A percentile compares a stretch with the other conserved stretches of the same genome.
phyloP scores from a whole-genome alignment of 331 rosid genomes.

The Prunus yedoensis region DNA sequence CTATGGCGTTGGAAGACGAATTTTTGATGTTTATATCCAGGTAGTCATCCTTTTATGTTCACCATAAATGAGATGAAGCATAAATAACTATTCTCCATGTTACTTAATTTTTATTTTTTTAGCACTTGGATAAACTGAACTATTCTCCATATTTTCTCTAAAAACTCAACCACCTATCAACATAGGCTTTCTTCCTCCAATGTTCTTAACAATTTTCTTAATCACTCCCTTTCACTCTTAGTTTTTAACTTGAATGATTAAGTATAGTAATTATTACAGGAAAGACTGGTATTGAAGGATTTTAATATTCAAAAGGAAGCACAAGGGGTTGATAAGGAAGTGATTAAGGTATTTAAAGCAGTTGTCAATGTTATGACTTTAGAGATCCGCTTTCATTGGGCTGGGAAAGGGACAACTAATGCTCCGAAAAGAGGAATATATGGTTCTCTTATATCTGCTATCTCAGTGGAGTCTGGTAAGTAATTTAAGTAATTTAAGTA shows the following conservation, averaged over 20 bases:
- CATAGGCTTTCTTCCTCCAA: neutral
- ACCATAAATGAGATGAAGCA: no score
- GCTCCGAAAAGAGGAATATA: slow-evolving; percentile 1
- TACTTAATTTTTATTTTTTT: no score
- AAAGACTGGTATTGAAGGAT: slow-evolving; percentile 15
- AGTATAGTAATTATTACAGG: slow-evolving; percentile 6
- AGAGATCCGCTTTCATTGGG: slow-evolving; percentile 21
- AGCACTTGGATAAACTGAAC: neutral
- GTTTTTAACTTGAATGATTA: neutral
- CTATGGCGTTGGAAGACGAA: slow-evolving; percentile 18
- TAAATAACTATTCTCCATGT: no score
- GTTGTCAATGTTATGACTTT: slow-evolving; percentile 7
- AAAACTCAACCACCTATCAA: neutral
- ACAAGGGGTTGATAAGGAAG: slow-evolving; percentile 25
- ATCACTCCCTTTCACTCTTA: neutral
- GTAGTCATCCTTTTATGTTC: neutral
- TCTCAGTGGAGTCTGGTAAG: slow-evolving; percentile 23
- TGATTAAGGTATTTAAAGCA: slow-evolving; percentile 1
- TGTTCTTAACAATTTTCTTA: neutral
- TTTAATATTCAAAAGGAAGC: slow-evolving; percentile 16
- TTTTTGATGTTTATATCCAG: slow-evolving; percentile 30
- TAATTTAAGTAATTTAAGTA: neutral
- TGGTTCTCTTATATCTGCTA: slow-evolving; percentile 19
- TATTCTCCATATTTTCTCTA: neutral
- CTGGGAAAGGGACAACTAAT: slow-evolving; percentile 22